Percentiles rank a stretch among this genome's conserved stretches.
Conservation (phyloP, 1,139 yeast genomes). For the Debaryomyces coudertii region DNA sequence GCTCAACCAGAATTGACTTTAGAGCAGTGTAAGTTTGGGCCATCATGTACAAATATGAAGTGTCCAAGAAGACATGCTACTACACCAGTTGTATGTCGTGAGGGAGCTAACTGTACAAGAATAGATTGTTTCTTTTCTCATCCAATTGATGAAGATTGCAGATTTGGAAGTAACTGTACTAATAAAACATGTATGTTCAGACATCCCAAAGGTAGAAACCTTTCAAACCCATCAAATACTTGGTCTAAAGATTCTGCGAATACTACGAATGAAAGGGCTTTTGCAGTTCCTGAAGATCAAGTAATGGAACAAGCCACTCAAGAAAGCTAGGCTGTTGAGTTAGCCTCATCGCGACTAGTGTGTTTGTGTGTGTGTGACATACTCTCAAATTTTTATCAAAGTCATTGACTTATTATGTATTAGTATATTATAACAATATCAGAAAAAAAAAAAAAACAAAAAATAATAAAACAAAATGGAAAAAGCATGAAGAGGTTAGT, state of each 20-base stretch:
- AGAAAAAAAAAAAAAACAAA: slow-evolving; percentile 24
- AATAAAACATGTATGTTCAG: slow-evolving; percentile 69
- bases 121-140: slow-evolving; percentile 82
- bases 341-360: no score
- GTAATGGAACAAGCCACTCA: slow-evolving; percentile 72
- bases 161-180: slow-evolving; percentile 74
- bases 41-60: slow-evolving; percentile 70
- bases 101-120: slow-evolving; percentile 75
- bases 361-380: no score
- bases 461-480: slow-evolving; percentile 18
- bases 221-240: slow-evolving; percentile 34
- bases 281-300: slow-evolving; percentile 79
- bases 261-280: slow-evolving; percentile 58
- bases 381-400: slow-evolving; percentile 7
- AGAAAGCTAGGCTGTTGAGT: slow-evolving; percentile 18
- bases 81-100: slow-evolving; percentile 73
- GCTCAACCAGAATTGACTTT: slow-evolving; percentile 52
- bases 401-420: slow-evolving; percentile 11
- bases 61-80: slow-evolving; percentile 88
- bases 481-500: slow-evolving; percentile 11
- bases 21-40: slow-evolving; percentile 82
- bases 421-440: slow-evolving; percentile 18
- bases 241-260: slow-evolving; percentile 42
- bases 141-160: slow-evolving; percentile 77
- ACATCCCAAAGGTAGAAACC: slow-evolving; percentile 76